Evolutionary conservation across 2,329 filamentous ascomycete genomes (phyloP), one percentile per base, ranked within the genome.

Genomic region (Fusarium setosum): DNA sequence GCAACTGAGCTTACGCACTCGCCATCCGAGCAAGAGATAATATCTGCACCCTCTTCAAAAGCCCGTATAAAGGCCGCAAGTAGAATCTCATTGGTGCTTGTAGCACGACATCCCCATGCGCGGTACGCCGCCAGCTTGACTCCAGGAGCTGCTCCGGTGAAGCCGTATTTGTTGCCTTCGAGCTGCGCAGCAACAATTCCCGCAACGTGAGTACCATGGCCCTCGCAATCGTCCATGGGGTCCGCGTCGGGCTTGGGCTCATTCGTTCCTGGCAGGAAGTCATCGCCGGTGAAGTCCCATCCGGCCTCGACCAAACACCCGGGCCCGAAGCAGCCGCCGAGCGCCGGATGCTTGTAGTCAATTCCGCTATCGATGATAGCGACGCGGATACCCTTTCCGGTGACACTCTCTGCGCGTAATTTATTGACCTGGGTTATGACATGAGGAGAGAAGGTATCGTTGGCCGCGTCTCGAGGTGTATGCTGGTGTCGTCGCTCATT

Each of bases 261-360:
- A 11, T 35, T 49, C 2, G 9, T 24, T 17, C 45, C 45, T 9
- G 45, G 45, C 0, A 49, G n/a, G 20, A 49, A 49, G 63, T 83
- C 82, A 77, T 88, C 83, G 9, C 85, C 86, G 10, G 87, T 81
- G 49, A 87, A 77, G 61, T 87, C 85, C 51, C 79, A 79, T 9
- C 88, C 87, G 60, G 80, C 82, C 6, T 80, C 79, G 18, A 90
- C 83, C 50, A 88, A 75, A 70, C 82, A 88, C 12, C 83, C 85
- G 5, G 79, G 69, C 5, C 87, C 88, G 69, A 89, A 89, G 68
- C 87, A 87, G 50, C 86, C 86, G 15, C 88, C 88, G 3, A 90
- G 81, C n/a, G 85, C 84, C 2, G 86, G 85, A 67, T 90, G 87
- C 1, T 77, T 81, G 71, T 89, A 90, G 71, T 90, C 87, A 47